phyloP scores from a whole-genome alignment of 345 rosid genomes.

The Theobroma cacao region DNA sequence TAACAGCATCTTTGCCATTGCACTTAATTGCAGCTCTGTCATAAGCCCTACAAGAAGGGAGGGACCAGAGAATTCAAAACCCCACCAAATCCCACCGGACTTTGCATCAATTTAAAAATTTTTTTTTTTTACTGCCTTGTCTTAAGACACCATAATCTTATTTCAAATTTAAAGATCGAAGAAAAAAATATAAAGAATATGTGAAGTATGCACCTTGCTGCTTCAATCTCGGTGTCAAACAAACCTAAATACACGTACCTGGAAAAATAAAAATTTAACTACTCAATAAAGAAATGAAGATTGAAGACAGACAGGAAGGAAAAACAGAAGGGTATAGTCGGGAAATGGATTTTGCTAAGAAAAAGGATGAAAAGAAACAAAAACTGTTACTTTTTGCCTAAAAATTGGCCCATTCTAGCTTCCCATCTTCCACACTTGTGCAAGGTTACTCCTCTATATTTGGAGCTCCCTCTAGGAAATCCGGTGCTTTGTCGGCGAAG shows the following conservation, averaged over 20 bases:
- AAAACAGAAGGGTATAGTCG: neutral
- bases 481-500: constrained; percentile 97
- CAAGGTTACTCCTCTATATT: constrained; percentile 94
- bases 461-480: constrained; percentile 93
- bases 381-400: constrained; percentile 76
- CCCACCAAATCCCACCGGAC: neutral
- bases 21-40: constrained; percentile 93
- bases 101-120: neutral
- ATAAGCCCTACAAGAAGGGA: constrained; percentile 49
- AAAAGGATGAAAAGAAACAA: neutral
- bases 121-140: neutral
- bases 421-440: constrained; percentile 99
- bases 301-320: neutral
- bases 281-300: neutral
- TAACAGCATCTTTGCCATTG: constrained; percentile 94
- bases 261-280: constrained; percentile 9
- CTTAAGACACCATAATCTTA: neutral
- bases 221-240: constrained; percentile 91
- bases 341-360: neutral
- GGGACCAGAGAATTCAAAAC: neutral
- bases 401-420: constrained; percentile 92
- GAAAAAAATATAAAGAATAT: neutral
- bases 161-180: neutral
- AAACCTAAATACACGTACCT: constrained; percentile 93
- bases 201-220: constrained; percentile 59